Conservation (phyloP, 305 asterid species). For the Petunia hybrid region DNA sequence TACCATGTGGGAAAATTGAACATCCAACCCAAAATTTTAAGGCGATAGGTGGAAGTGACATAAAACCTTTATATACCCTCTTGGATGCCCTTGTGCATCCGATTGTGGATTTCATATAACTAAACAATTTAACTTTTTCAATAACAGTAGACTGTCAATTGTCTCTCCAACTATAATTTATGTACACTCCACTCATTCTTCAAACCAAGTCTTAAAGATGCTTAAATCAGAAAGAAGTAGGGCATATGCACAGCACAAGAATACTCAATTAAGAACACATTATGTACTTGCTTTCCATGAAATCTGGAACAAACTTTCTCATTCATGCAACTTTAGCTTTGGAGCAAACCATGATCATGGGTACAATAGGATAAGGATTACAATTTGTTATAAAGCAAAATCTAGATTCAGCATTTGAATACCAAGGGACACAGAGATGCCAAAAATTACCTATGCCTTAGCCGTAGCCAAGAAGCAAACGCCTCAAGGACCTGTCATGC, state of each 20-base stretch:
- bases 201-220: slow-evolving; percentile 24
- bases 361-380: slow-evolving; percentile 3
- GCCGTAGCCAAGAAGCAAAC: slow-evolving; percentile 98
- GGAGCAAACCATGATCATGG: slow-evolving; percentile 12
- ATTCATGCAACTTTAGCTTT: slow-evolving; percentile 18
- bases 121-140: not conserved
- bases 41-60: not conserved
- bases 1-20: not conserved
- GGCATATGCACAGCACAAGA: slow-evolving; percentile 3
- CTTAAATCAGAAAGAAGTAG: not conserved
- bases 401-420: slow-evolving; percentile 2
- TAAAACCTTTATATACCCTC: not conserved
- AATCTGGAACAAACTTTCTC: slow-evolving; percentile 4
- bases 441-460: slow-evolving; percentile 83
- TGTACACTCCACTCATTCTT: not conserved
- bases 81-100: slow-evolving; percentile 3
- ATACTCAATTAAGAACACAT: not conserved
- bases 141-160: not conserved
- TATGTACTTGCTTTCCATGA: slow-evolving; percentile 16
- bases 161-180: not conserved
- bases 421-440: slow-evolving; percentile 30
- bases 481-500: slow-evolving; percentile 90
- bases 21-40: slow-evolving; percentile 13
- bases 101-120: not conserved
- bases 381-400: slow-evolving; percentile 3